A percentile compares a stretch with the other conserved stretches of the same genome.
These are phyloP conservation scores for Lipomyces lipofer DNA, from an alignment of 805 yeast species.

Conservation along the genomic window DNA sequence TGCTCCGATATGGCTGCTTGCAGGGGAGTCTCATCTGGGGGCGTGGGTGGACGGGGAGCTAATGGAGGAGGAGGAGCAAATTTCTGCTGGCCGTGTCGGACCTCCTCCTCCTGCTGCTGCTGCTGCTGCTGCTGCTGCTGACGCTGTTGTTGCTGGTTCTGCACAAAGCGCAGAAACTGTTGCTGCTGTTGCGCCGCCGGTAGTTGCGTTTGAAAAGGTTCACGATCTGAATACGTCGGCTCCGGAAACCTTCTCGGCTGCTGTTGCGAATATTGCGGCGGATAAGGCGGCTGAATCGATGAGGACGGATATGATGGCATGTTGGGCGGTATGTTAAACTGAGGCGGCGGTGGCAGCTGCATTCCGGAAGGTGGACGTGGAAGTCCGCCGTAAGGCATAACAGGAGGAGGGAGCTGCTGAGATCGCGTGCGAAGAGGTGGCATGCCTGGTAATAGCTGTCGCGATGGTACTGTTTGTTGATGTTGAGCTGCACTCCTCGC, in stretches of 20 bases:
- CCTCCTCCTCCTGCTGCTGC: slow-evolving; percentile 4
- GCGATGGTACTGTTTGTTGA: slow-evolving; percentile 6
- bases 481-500: slow-evolving; percentile 33
- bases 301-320: slow-evolving; percentile 24
- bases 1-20: slow-evolving; percentile 1
- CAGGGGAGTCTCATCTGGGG: slow-evolving; percentile 1
- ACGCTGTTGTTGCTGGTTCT: slow-evolving; percentile 30
- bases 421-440: slow-evolving; percentile 2
- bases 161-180: slow-evolving; percentile 29
- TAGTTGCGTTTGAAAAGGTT: slow-evolving; percentile 32
- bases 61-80: no score
- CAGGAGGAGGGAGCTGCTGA: slow-evolving; percentile 26
- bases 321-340: not conserved
- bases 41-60: no score
- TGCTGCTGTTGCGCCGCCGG: not conserved
- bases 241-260: not conserved
- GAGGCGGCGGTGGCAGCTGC: no score
- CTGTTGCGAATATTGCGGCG: not conserved
- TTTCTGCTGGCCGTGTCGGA: no score
- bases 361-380: no score
- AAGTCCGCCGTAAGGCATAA: no score
- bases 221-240: slow-evolving; percentile 6
- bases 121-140: slow-evolving; percentile 7
- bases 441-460: not conserved
- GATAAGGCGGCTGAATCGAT: slow-evolving; percentile 36